Evolutionary conservation across 176 grass and related monocot genomes (phyloP), one percentile per base, ranked within the genome.

Genomic region (Paspalum vaginatum): DNA sequence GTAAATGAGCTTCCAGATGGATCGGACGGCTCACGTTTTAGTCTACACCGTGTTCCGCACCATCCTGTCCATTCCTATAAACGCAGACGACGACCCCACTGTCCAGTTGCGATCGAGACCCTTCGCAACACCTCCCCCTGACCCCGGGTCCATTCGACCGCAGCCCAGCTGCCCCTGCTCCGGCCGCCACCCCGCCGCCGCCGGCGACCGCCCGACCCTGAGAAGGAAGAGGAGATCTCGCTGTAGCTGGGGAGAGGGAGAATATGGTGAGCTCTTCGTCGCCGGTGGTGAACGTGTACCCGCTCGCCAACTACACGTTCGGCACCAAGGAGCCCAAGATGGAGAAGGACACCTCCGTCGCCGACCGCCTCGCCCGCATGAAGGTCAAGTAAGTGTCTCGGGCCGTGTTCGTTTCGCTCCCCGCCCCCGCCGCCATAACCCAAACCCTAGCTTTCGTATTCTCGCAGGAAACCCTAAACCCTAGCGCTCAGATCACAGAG

Each of bases 281-380:
- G 52, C 78, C 89, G 83, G 80, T 86, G 74, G 92, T 94, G 74
- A 97, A 92, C 63, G 87, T 90, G 38, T 97, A 97, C 95, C 95
- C 92, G 44, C 95, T 97, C 56, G 88, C 95, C 38, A 97, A 94
- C 89, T 97, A 97, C 89, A 97, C 95, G 48, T 97, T 97, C 87
- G 95, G 95, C 44, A 97, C 95, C 72, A 97, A 97, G 92, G 95
- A 97, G 89, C 89, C 95, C 55, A 97, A 97, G 83, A 92, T 97
- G 92, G 95, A 97, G 95, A 97, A 97, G 87, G 95, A 97, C 80
- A 97, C 95, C 77, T 97, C 95, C 85, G 95, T 97, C 85, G 92
- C 95, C 74, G 95, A 97, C 75, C 95, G 95, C 54, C 89, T 97
- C 20, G 95, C 95, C 66, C 92, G 95, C 44, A 97, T 97, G 95